These are phyloP conservation scores for Gnaphalium uliginosum DNA, from an alignment of 129 eudicot species.

Conservation along the genomic window DNA sequence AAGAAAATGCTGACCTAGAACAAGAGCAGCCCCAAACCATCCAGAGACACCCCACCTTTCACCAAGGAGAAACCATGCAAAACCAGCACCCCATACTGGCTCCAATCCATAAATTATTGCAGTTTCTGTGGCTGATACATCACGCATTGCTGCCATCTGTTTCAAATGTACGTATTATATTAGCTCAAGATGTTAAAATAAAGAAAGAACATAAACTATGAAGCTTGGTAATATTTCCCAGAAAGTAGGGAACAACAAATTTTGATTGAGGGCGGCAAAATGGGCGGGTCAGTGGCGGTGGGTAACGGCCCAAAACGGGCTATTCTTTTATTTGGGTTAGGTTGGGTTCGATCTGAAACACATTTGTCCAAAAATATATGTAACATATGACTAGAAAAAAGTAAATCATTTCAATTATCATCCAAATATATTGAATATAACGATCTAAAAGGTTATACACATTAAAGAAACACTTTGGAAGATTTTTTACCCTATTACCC, in stretches of 20 bases:
- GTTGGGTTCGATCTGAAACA: neutral
- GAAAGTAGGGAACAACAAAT: neutral
- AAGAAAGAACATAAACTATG: neutral
- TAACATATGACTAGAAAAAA: neutral
- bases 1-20: conserved; percentile 50
- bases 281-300: neutral
- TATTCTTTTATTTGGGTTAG: neutral
- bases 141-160: conserved; percentile 85
- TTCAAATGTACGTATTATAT: neutral
- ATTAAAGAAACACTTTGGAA: neutral
- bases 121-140: conserved; percentile 82
- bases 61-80: conserved; percentile 96
- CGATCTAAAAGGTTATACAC: no score
- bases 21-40: conserved; percentile 90
- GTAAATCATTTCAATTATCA: neutral
- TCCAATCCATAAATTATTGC: conserved; percentile 84
- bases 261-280: neutral
- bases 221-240: neutral
- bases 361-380: neutral
- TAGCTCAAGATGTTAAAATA: neutral
- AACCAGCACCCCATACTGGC: conserved; percentile 96
- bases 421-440: neutral
- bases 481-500: neutral
- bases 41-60: conserved; percentile 88
- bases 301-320: neutral